These are phyloP conservation scores for Begonia masoniana DNA, from an alignment of 306 rosid species.

Conservation along the genomic window DNA sequence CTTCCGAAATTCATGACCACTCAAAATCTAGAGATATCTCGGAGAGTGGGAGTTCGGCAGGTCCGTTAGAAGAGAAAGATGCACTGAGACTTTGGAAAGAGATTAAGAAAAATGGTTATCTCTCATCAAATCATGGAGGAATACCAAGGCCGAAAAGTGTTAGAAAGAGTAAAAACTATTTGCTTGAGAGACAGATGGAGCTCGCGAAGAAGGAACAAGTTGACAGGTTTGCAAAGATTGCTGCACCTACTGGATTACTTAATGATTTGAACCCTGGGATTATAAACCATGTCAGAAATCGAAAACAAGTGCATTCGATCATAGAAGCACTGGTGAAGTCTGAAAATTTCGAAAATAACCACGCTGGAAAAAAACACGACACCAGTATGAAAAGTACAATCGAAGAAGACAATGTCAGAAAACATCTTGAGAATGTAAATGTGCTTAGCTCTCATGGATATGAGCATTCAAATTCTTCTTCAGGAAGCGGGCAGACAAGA, in stretches of 20 bases:
- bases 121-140: constrained; percentile 72
- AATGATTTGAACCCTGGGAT: constrained; percentile 94
- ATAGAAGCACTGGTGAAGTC: constrained; percentile 79
- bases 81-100: constrained; percentile 59
- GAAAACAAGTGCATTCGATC: constrained; percentile 84
- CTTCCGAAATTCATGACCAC: constrained; percentile 15
- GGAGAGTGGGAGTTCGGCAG: constrained; percentile 71
- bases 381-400: constrained; percentile 19
- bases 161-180: constrained; percentile 55
- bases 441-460: constrained; percentile 20
- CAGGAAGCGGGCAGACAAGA: constrained; percentile 26
- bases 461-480: constrained; percentile 14
- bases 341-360: constrained; percentile 38
- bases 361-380: constrained; percentile 13
- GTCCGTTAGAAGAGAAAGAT: constrained; percentile 53
- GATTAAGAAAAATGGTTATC: constrained; percentile 84
- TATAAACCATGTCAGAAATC: constrained; percentile 92
- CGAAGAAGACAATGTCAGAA: constrained; percentile 21
- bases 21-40: constrained; percentile 51
- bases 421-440: constrained; percentile 22
- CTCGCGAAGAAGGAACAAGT: constrained; percentile 81
- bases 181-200: constrained; percentile 62
- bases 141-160: constrained; percentile 81
- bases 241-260: constrained; percentile 96
- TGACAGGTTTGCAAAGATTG: constrained; percentile 67